Conservation (phyloP, 31 red algal genomes). For the Porphyra umbilicalis region DNA sequence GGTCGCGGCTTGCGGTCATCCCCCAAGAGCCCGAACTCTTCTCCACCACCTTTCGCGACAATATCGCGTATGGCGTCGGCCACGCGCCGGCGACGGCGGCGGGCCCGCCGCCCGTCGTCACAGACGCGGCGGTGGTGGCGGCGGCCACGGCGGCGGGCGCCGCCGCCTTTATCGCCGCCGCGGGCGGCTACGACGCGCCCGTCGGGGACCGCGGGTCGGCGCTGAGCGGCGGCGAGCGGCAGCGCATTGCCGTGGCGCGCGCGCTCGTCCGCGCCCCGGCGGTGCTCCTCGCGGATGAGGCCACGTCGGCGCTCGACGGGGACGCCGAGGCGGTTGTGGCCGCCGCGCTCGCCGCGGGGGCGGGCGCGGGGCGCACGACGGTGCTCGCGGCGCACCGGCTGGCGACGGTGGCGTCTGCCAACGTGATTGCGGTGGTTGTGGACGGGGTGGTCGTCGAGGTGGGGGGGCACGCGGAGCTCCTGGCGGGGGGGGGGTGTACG, state of each 20-base stretch:
- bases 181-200: slow-evolving; percentile 61
- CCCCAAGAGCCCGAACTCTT: slow-evolving; percentile 93
- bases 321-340: slow-evolving; percentile 70
- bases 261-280: slow-evolving; percentile 19
- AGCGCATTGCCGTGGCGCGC: slow-evolving; percentile 37
- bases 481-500: slow-evolving; percentile 20
- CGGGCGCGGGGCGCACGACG: slow-evolving; percentile 33
- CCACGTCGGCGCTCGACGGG: slow-evolving; percentile 30
- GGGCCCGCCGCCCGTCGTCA: slow-evolving; percentile 12
- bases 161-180: slow-evolving; percentile 51
- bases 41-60: slow-evolving; percentile 80
- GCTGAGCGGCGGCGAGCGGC: slow-evolving; percentile 51
- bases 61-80: slow-evolving; percentile 67
- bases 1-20: slow-evolving; percentile 76
- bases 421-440: slow-evolving; percentile 6
- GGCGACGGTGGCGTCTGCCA: slow-evolving; percentile 15
- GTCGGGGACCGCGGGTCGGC: slow-evolving; percentile 76
- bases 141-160: slow-evolving; percentile 80
- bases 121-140: slow-evolving; percentile 42
- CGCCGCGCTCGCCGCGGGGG: slow-evolving; percentile 58
- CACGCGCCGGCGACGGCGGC: slow-evolving; percentile 49
- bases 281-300: slow-evolving; percentile 40
- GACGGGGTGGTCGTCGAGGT: not conserved
- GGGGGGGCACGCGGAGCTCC: not conserved
- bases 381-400: slow-evolving; percentile 40